Evolutionary conservation across 2,329 filamentous ascomycete species (phyloP), one percentile per base, ranked within the genome.

Genomic region (Ophiostoma fasciatum): DNA sequence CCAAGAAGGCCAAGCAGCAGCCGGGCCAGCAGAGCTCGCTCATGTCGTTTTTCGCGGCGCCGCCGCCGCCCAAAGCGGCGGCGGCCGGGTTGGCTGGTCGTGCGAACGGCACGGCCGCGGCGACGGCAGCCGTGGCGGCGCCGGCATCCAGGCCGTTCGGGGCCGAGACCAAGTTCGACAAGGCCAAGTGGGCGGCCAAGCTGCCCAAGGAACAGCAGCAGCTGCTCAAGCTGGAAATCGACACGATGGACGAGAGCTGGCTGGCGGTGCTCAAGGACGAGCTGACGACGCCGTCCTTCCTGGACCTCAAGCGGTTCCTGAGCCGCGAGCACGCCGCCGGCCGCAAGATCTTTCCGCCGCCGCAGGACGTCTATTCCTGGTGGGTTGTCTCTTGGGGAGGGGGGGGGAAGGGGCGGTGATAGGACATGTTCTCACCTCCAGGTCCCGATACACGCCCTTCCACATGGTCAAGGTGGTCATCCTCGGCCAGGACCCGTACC

Each of bases 401-500:
- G n/a, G n/a, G n/a, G n/a, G n/a, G n/a, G n/a, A n/a, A n/a, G n/a
- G n/a, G n/a, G n/a, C n/a, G n/a, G n/a, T n/a, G n/a, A n/a, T n/a
- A n/a, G n/a, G n/a, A n/a, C n/a, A n/a, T n/a, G n/a, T n/a, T 30
- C 9, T 33, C 19, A 8, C 10, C 3, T 13, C 21, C 40, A 94
- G 88, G 88, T 94, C 88, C 42, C 81, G 85, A 19, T 81, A 93
- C 56, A 94, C 88, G 1, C 87, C 90, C 7, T 77, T 98, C 48
- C 64, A 78, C 61, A 78, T 68, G 12, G 87, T 96, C 55, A 94
- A 93, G 57, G 81, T 82, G 39, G 87, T 98, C 42, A 85, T 98
- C 51, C 59, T 96, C 37, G 90, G 90, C 45, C 90, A 98, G 62
- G 90, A 98, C 55, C 90, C 90, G 3, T 98, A 98, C 58, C 90